These are phyloP conservation scores for Boletus edulis DNA, from an alignment of 768 basidiomycete species.

Conservation along the genomic window DNA sequence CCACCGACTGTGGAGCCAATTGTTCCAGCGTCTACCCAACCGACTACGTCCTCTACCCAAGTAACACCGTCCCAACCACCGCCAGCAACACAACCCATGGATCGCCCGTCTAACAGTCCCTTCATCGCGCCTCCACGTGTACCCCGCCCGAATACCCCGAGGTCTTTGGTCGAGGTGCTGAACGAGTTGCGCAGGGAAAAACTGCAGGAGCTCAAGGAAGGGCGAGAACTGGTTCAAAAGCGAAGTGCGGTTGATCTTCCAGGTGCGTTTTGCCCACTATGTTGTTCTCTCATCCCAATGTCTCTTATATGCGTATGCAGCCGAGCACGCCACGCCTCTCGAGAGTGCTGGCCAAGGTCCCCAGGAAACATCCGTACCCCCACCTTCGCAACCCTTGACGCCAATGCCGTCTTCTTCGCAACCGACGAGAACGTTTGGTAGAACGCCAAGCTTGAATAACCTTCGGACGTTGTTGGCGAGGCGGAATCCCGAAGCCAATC, in stretches of 20 bases:
- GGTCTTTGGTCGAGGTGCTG: conserved; percentile 21
- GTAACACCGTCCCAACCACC: neutral
- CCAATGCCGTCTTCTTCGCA: neutral
- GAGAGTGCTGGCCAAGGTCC: neutral
- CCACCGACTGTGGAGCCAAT: neutral
- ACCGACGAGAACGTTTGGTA: neutral
- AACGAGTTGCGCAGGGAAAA: conserved; percentile 19
- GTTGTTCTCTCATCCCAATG: neutral
- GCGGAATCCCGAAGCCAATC: conserved; percentile 2
- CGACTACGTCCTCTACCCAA: neutral
- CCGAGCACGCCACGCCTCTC: neutral
- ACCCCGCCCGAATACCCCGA: conserved; percentile 8
- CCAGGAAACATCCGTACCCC: neutral
- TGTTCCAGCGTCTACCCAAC: neutral
- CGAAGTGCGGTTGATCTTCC: neutral
- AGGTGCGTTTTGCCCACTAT: neutral
- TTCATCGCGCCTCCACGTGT: conserved; percentile 25
- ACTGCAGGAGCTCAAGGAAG: neutral
- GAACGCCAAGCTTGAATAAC: conserved; percentile 15
- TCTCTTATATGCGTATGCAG: conserved; percentile 1
- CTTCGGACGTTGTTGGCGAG: conserved; percentile 16
- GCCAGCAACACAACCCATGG: neutral
- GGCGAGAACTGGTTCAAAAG: neutral
- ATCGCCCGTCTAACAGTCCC: conserved; percentile 5
- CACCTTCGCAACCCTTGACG: neutral